Base-by-base conservation (phyloP, 2,329 filamentous ascomycete species). In the Sporothrix globosa region DNA sequence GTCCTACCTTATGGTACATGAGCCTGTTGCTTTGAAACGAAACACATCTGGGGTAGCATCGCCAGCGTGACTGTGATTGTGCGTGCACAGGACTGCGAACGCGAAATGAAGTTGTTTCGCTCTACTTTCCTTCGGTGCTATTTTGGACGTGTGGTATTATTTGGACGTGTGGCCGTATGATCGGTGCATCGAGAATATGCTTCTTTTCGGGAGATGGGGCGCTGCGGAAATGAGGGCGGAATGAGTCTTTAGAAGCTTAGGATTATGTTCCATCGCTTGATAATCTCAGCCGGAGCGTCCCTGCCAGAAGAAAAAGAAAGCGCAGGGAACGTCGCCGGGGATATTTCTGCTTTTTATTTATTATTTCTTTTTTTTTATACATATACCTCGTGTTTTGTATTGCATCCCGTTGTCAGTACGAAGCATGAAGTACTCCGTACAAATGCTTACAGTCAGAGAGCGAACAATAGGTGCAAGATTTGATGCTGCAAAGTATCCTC, bases 21-120 rank as follows among this genome's bases (percentile, higher is more conserved):
- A 34, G 34, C 34, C 34, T 34, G 34, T 34, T 34, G 34, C 34
- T 27, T 63, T 48, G 60, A 63, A 48, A 63, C 60, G 60, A 63
- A 63, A 63, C 60, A 46, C 30, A 46, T 60, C 21, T 48, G 60
- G 60, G 60, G 60, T 48, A 63, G 60, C 14, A 63, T 48, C 19
- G 56, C 56, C 10, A 44, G 24, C 50, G 61, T 66, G 44, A 52
- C 30, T 52, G 41, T 48, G 41, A 63, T 19, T 30, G 27, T 34
- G 54, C n/a, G 17, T 10, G 19, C 39, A 24, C 11, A 14, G 39
- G n/a, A 34, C 13, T 3, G 44, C 11, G 34, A 61, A 14, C 24
- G 56, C 14, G 34, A 34, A 7, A 24, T 61, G 34, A 21, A 44
- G 14, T n/a, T 24, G 5, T 19, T 63, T 41, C 11, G 21, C 24